Percentiles rank a stretch among this genome's conserved stretches.
Evolutionary conservation across 768 basidiomycete species (phyloP).

Genomic region (Tylopilus vinaceipallidus): DNA sequence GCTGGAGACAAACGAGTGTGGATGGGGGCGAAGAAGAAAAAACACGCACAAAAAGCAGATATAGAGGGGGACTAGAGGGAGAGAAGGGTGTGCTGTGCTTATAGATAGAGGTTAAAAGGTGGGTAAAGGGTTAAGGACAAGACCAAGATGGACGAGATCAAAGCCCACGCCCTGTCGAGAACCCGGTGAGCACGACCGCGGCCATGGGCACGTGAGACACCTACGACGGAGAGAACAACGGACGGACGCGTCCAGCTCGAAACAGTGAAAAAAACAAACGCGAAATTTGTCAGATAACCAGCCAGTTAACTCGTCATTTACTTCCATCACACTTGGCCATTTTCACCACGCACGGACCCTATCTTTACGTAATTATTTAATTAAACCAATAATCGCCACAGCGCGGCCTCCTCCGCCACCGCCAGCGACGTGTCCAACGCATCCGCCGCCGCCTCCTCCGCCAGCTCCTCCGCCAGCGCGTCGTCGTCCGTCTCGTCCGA

Average conservation of each 20-base stretch:
- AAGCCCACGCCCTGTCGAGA: constrained; percentile 24
- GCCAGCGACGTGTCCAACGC: constrained; percentile 33
- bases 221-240: too few relatives aligned
- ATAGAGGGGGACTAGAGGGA: constrained; percentile 20
- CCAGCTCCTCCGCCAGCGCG: constrained; percentile 37
- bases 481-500: constrained; percentile 37
- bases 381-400: constrained; percentile 32
- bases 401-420: constrained; percentile 36
- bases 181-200: too few relatives aligned
- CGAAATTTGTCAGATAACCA: constrained; percentile 15
- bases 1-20: constrained; percentile 33
- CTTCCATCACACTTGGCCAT: constrained; percentile 14
- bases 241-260: constrained; percentile 19
- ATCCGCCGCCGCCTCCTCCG: constrained; percentile 44
- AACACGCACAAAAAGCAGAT: constrained; percentile 41
- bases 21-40: constrained; percentile 31
- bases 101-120: constrained; percentile 38
- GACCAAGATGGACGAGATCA: constrained; percentile 35
- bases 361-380: constrained; percentile 12
- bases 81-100: constrained; percentile 37
- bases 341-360: constrained; percentile 34
- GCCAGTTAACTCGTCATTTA: constrained; percentile 6
- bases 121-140: constrained; percentile 34
- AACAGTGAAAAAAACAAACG: constrained; percentile 21
- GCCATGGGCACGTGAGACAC: too few relatives aligned